Evolutionary conservation across 2,329 filamentous ascomycete species (phyloP), one percentile per base, ranked within the genome.

Genomic region (Nothophoma quercina): DNA sequence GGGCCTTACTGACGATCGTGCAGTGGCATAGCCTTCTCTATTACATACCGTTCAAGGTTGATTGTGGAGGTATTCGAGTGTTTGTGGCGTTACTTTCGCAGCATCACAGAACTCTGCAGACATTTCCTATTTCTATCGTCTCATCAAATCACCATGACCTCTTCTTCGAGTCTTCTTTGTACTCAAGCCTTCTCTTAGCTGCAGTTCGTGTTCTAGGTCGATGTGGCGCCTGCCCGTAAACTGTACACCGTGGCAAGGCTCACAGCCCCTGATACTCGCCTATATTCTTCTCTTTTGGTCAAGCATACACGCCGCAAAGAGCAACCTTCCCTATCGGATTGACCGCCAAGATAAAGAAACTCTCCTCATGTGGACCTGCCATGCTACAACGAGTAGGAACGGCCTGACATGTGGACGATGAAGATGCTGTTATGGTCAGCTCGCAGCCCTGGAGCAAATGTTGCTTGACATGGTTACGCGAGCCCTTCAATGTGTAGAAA

Each of bases 241-340:
- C 21, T 42, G 23, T 30, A 43, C 23, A 43, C 38, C 32, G 25
- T 15, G n/a, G 38, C 18, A 18, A 42, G 38, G 38, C 46, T 49
- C 30, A 30, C 38, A 23, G 30, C 16, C 30, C 34, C 23, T 49
- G 38, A 18, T 12, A 5, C 23, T 49, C 38, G 36, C 46, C 30
- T 42, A 41, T 36, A 10, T 42, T 49, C 16, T 21, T 21, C 38
- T 21, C 7, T 49, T 42, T 36, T 19, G 30, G 38, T 23, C 30
- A 49, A 42, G 46, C 30, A 18, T 12, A 4, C 10, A 42, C 23
- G 36, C 36, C 22, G 23, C 30, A 26, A 12, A 36, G 15, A 5
- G 36, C n/a, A 5, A 16, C 16, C n/a, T 26, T 36, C 36, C 46
- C 46, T 49, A 42, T 49, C 29, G 36, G 9, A 35, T 19, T 25